Percentiles rank a stretch among this genome's conserved stretches.
phyloP scores from a whole-genome alignment of 2,329 filamentous ascomycete genomes.

The Cadophora gregata region DNA sequence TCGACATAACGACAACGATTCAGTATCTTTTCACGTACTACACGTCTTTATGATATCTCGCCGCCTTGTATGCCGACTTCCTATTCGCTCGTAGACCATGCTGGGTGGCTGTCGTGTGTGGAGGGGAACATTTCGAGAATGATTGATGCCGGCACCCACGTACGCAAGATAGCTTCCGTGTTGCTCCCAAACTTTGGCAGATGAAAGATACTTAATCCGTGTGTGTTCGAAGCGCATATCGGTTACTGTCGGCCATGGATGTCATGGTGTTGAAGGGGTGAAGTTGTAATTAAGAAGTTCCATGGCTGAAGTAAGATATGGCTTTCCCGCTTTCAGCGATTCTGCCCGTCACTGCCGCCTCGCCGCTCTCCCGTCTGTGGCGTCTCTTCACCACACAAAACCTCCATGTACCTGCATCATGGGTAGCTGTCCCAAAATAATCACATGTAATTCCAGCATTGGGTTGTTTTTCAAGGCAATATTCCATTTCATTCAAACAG shows the following conservation, averaged over 20 bases:
- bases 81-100: background rate
- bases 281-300: background rate
- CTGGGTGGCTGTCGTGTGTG: background rate
- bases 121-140: background rate
- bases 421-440: background rate
- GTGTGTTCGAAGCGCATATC: background rate
- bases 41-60: background rate
- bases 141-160: background rate
- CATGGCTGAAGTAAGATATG: background rate
- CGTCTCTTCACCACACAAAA: conserved; percentile 3
- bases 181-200: background rate
- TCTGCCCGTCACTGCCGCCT: background rate
- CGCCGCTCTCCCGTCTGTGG: background rate
- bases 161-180: background rate
- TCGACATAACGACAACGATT: background rate
- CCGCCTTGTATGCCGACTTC: background rate
- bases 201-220: background rate
- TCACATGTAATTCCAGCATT: background rate
- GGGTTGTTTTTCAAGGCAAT: too few relatives aligned
- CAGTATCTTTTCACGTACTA: background rate
- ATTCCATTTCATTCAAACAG: background rate
- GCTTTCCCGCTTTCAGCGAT: background rate
- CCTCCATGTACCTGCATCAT: background rate
- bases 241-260: background rate
- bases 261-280: background rate